Conservation (phyloP, 2,329 filamentous ascomycete genomes). For the Fusarium sp. region DNA sequence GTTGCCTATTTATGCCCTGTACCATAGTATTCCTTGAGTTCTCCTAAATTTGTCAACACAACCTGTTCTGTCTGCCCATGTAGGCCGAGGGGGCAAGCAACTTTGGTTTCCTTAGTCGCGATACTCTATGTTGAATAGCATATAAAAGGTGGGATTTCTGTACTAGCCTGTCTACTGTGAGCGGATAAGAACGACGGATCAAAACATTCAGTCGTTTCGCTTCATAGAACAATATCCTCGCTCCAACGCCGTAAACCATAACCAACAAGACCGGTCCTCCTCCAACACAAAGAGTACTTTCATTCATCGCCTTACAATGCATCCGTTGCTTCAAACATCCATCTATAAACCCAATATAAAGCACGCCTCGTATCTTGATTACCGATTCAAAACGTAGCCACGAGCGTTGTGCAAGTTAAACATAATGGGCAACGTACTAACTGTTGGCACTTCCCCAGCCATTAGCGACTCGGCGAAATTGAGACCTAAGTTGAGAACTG, state of each 20-base stretch:
- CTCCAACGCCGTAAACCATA: constrained; percentile 24
- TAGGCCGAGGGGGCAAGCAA: too few species aligned
- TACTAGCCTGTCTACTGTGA: constrained; percentile 18
- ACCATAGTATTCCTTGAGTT: neutral
- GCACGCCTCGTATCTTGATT: neutral
- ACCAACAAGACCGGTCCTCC: neutral
- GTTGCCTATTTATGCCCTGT: too few species aligned
- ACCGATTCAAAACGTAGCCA: neutral
- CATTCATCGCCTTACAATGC: constrained; percentile 2
- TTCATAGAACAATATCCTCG: constrained; percentile 18
- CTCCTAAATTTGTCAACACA: neutral
- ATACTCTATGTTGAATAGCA: neutral
- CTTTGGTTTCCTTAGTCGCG: too few species aligned
- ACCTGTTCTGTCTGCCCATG: neutral
- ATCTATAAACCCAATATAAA: constrained; percentile 17
- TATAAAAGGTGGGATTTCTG: constrained; percentile 20
- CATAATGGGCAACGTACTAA: constrained; percentile 5
- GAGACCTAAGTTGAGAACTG: constrained; percentile 38
- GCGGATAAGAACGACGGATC: constrained; percentile 3
- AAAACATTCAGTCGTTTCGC: constrained; percentile 17
- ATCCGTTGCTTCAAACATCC: constrained; percentile 1
- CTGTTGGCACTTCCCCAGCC: constrained; percentile 39
- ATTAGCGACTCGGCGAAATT: constrained; percentile 34
- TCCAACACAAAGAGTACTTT: neutral
- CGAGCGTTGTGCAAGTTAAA: neutral